These are phyloP conservation scores for Erigeron canadensis DNA, from an alignment of 129 eudicot genomes.

Conservation along the genomic window DNA sequence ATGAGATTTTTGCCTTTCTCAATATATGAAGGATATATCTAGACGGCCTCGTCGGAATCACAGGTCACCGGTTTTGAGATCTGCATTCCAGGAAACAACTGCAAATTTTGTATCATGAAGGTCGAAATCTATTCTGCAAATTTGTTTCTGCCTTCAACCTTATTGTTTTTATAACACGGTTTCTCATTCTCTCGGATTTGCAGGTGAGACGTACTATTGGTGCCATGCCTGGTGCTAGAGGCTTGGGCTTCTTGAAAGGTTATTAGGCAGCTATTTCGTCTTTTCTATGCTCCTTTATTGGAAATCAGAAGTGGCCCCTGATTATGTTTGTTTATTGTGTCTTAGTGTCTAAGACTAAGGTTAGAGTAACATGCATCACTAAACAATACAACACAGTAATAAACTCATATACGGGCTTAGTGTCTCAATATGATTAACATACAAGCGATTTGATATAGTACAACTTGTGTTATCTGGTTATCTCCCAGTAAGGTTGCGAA, in stretches of 20 bases:
- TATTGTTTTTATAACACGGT: conserved; percentile 2
- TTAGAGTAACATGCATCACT: too few species aligned
- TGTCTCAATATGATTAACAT: too few species aligned
- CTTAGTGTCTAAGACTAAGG: neutral
- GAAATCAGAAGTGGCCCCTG: neutral
- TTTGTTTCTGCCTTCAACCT: neutral
- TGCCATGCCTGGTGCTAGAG: conserved; percentile 99
- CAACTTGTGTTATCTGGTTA: too few species aligned
- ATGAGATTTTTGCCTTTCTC: conserved; percentile 12
- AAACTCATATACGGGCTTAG: too few species aligned
- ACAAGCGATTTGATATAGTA: too few species aligned
- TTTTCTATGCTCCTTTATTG: conserved; percentile 14
- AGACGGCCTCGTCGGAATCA: conserved; percentile 94
- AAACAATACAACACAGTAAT: too few species aligned
- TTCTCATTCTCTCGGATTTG: conserved; percentile 29
- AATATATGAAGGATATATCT: conserved; percentile 43
- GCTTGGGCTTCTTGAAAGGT: conserved; percentile 96
- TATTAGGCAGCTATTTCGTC: conserved; percentile 28
- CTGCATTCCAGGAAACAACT: conserved; percentile 97
- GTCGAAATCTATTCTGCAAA: conserved; percentile 28
- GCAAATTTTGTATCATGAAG: conserved; percentile 95
- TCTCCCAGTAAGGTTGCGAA: too few species aligned
- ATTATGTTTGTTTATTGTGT: neutral
- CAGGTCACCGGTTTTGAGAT: conserved; percentile 68
- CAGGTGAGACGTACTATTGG: conserved; percentile 97